Conservation (phyloP, 1,139 yeast genomes). For the Pneumocystis murina region DNA sequence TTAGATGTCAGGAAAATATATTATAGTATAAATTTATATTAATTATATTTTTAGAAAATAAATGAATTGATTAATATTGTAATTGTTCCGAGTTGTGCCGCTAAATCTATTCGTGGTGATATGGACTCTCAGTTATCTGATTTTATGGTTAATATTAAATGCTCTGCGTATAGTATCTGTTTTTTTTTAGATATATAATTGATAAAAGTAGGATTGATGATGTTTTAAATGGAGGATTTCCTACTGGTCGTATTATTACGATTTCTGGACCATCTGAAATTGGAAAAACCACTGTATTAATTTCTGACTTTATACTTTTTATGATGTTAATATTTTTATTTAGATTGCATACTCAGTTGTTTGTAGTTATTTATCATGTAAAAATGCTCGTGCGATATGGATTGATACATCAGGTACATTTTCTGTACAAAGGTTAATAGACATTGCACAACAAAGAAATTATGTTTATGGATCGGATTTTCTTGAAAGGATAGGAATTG, state of each 20-base stretch:
- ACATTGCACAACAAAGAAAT: background rate
- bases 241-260: background rate
- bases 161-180: background rate
- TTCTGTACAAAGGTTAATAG: background rate
- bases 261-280: background rate
- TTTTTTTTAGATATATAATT: background rate
- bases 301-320: background rate
- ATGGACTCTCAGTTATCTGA: background rate
- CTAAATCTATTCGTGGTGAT: background rate
- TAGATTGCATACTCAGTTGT: background rate
- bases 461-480: background rate
- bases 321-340: background rate
- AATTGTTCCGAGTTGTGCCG: background rate
- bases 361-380: background rate
- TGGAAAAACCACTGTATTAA: background rate
- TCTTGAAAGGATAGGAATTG: background rate
- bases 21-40: background rate
- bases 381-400: background rate
- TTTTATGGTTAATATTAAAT: background rate
- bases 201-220: background rate
- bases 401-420: background rate
- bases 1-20: background rate
- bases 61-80: background rate
- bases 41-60: background rate
- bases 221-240: background rate